phyloP scores from a whole-genome alignment of 805 yeast species.

The Jamesozyma rosinii region DNA sequence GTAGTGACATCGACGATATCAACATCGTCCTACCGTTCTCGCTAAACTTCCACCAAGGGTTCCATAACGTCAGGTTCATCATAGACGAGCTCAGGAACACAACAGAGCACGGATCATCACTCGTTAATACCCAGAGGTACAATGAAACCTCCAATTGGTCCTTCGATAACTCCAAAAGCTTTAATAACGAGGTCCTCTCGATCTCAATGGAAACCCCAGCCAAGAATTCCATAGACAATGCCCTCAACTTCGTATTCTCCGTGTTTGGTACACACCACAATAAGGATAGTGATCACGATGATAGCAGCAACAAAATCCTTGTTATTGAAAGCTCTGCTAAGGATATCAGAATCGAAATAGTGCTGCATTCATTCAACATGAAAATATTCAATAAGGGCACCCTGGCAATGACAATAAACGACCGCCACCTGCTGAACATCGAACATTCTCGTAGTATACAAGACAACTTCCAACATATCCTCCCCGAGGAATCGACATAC shows the following conservation, averaged over 20 bases:
- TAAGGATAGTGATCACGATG: not conserved
- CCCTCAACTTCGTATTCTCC: not conserved
- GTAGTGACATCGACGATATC: constrained; percentile 27
- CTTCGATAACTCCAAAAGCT: constrained; percentile 26
- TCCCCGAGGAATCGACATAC: constrained; percentile 52
- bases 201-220: not conserved
- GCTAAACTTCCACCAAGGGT: constrained; percentile 43
- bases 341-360: constrained; percentile 37
- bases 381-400: constrained; percentile 38
- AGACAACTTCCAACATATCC: constrained; percentile 34
- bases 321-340: constrained; percentile 7
- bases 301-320: not conserved
- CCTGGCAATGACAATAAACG: constrained; percentile 53
- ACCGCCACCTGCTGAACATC: constrained; percentile 58
- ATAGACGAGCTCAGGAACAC: constrained; percentile 52
- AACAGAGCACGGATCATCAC: constrained; percentile 13
- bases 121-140: constrained; percentile 42
- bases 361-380: constrained; percentile 32
- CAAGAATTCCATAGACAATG: not conserved
- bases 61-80: constrained; percentile 50
- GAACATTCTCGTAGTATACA: constrained; percentile 64
- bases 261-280: not conserved
- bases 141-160: constrained; percentile 54
- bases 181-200: not conserved
- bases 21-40: constrained; percentile 45